A percentile compares a stretch with the other conserved stretches of the same genome.
Evolutionary conservation across 2,329 filamentous ascomycete genomes (phyloP).

Genomic region (Eutypella sp.): DNA sequence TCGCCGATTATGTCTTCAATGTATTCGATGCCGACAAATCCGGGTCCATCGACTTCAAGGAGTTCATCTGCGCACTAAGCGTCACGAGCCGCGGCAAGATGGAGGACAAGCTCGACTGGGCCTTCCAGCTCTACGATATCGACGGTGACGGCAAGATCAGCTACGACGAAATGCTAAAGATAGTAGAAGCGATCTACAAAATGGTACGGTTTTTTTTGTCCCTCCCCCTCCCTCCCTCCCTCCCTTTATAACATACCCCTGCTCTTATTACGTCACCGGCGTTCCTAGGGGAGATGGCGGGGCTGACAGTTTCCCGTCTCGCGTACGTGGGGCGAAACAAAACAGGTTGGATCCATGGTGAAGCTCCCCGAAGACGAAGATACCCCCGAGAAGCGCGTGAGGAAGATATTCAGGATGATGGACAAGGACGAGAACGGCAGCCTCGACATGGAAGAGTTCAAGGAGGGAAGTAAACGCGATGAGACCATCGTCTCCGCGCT

Average conservation of each 20-base stretch:
- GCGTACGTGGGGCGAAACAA: too few species aligned
- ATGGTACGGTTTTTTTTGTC: too few species aligned
- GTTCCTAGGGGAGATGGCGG: constrained; percentile 1
- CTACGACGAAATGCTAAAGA: constrained; percentile 98
- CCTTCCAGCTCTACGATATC: constrained; percentile 98
- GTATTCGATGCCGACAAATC: constrained; percentile 98
- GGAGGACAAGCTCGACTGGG: constrained; percentile 99
- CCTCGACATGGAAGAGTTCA: constrained; percentile 96
- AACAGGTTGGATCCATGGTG: constrained; percentile 94
- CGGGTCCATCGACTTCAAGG: constrained; percentile 97
- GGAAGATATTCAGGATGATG: constrained; percentile 99
- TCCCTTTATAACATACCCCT: too few species aligned
- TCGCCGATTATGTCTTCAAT: constrained; percentile 98
- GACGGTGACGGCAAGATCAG: constrained; percentile 98
- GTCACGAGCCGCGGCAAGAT: constrained; percentile 97
- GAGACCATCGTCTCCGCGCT: constrained; percentile 97
- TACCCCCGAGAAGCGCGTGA: constrained; percentile 95
- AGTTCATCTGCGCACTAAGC: constrained; percentile 97
- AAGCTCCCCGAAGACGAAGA: constrained; percentile 98
- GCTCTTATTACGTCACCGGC: too few species aligned
- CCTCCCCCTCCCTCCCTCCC: too few species aligned
- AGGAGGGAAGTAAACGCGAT: constrained; percentile 97
- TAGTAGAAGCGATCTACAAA: constrained; percentile 99
- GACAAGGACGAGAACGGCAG: constrained; percentile 99
- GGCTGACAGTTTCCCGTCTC: constrained; percentile 2